Evolutionary conservation across 345 rosid genomes (phyloP), one percentile per base, ranked within the genome.

Genomic region (Eucalyptus sideroxylon): DNA sequence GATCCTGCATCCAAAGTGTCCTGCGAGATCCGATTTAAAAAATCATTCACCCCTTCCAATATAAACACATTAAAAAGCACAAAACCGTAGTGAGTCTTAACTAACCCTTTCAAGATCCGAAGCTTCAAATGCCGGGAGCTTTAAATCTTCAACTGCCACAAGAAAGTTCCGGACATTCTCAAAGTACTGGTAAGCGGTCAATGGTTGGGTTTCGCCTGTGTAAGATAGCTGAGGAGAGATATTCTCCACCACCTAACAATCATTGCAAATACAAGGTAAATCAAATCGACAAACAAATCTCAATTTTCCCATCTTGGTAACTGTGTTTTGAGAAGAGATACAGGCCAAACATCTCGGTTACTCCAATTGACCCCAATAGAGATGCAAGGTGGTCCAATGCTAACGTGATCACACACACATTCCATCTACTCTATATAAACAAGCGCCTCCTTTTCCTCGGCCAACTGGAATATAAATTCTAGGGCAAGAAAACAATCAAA

Each of bases 101-200:
- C 47, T 91, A 91, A 96, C 99, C 96, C 97, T 98, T 91, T 96
- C 99, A 40, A 98, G 96, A 95, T 97, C 98, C 91, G 98, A 95
- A 93, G 99, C 99, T 94, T 96, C 97, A 90, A 98, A 98, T 86
- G 96, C 96, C 37, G 98, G 96, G 83, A 98, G 93, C 90, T 94
- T 98, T 91, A 98, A 92, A 86, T 95, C 97, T 88, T 97, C 94
- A 37, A 98, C 88, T 23, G 99, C 97, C 88, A 97, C 95, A 55
- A 98, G 93, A 93, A 98, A 97, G 90, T 98, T 98, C 88, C 94
- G 88, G n/a, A 96, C 98, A 89, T 98, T 98, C 93, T 98, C 99
- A 86, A 98, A 98, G 89, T 97, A 96, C 89, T 98, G 99, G 92
- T 94, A 98, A 42, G 99, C 99, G 6, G 93, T 93, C 88, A 95